Evolutionary conservation across 139 green algal genomes (phyloP).

Genomic region (Nannochloris sp.): DNA sequence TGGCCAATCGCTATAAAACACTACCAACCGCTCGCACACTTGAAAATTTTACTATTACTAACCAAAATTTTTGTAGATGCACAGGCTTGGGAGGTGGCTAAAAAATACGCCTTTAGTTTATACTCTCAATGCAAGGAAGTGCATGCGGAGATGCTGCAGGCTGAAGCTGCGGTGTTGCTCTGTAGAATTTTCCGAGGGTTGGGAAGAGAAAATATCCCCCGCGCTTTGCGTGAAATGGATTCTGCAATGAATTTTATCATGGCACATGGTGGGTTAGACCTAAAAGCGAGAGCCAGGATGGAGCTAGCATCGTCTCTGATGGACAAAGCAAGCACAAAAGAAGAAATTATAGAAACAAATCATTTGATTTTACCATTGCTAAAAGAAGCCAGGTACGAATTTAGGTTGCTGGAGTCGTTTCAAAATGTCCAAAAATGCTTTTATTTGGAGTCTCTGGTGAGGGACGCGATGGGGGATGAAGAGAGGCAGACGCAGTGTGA

Average conservation of each 20-base stretch:
- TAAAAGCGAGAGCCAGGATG: conserved; percentile 27
- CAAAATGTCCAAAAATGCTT: conserved; percentile 4
- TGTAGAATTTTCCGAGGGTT: conserved; percentile 17
- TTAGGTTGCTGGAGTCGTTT: conserved; percentile 18
- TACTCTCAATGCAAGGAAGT: conserved; percentile 16
- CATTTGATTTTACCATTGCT: conserved; percentile 19
- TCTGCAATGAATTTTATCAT: conserved; percentile 34
- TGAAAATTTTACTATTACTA: conserved; percentile 44
- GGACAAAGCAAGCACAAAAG: background rate
- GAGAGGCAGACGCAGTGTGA: background rate
- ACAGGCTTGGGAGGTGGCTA: conserved; percentile 21
- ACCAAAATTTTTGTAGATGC: conserved; percentile 30
- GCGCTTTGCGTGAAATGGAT: conserved; percentile 30
- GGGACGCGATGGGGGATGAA: conserved; percentile 1
- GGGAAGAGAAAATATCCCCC: conserved; percentile 4
- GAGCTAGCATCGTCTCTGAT: conserved; percentile 37
- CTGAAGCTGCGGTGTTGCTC: conserved; percentile 32
- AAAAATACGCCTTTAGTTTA: conserved; percentile 38
- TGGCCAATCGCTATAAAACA: conserved; percentile 13
- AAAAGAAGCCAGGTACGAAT: conserved; percentile 12
- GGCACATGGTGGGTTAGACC: conserved; percentile 24
- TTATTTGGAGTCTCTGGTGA: conserved; percentile 23
- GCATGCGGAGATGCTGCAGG: conserved; percentile 35
- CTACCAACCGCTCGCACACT: conserved; percentile 17
- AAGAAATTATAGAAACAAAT: background rate